Percentiles rank a stretch among this genome's conserved stretches.
Evolutionary conservation across 2,329 filamentous ascomycete genomes (phyloP).

Genomic region (Fusarium luffae): DNA sequence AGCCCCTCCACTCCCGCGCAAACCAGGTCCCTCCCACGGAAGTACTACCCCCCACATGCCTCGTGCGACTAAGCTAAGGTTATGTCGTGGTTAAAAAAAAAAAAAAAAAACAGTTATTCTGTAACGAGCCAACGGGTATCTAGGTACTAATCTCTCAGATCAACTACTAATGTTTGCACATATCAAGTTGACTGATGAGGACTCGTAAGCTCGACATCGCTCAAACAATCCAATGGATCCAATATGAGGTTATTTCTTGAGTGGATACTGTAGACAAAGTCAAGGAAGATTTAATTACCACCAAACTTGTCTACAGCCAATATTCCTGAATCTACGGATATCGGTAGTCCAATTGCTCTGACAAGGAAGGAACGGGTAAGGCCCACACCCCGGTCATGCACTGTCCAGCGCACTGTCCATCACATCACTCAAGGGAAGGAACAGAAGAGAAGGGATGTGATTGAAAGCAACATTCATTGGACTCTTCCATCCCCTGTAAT

Average conservation of each 20-base stretch:
- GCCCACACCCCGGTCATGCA: slow-evolving; percentile 30
- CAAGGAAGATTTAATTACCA: slow-evolving; percentile 16
- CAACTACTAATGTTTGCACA: neutral
- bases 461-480: slow-evolving; percentile 3
- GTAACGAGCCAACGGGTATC: neutral
- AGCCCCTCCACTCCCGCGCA: slow-evolving; percentile 35
- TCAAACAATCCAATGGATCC: neutral
- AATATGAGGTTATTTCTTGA: neutral
- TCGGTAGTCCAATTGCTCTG: slow-evolving; percentile 16
- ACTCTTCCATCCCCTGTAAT: slow-evolving; percentile 13
- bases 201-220: neutral
- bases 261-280: slow-evolving; percentile 6
- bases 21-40: slow-evolving; percentile 29
- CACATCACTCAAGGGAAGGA: slow-evolving; percentile 9
- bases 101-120: neutral
- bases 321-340: slow-evolving; percentile 22
- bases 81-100: neutral
- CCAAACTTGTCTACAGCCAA: slow-evolving; percentile 1
- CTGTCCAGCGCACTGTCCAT: slow-evolving; percentile 26
- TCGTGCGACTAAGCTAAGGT: slow-evolving; percentile 30
- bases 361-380: slow-evolving; percentile 24
- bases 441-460: neutral
- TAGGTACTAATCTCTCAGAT: neutral
- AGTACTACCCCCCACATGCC: slow-evolving; percentile 30
- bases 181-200: neutral